Conservation (phyloP, 1,139 yeast genomes). For the Taiozyma sp. region DNA sequence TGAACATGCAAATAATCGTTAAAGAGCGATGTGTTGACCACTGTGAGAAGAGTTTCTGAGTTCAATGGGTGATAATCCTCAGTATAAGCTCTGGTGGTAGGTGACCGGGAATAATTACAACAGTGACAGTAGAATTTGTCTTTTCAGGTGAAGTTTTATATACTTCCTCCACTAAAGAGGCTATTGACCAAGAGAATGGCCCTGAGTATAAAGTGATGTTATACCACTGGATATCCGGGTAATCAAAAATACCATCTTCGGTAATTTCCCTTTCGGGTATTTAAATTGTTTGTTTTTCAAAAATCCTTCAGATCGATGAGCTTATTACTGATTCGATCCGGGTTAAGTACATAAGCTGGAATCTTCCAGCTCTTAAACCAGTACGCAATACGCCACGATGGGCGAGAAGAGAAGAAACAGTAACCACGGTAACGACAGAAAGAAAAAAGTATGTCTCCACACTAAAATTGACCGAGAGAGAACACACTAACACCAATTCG, state of each 20-base stretch:
- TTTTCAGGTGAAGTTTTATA: too few relatives aligned
- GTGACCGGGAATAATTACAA: neutral
- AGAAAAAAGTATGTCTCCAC: neutral
- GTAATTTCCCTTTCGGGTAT: neutral
- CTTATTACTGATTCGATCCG: neutral
- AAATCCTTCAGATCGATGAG: neutral
- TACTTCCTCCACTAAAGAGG: too few relatives aligned
- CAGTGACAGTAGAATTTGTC: too few relatives aligned
- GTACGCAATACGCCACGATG: neutral
- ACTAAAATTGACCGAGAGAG: neutral
- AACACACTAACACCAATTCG: slow-evolving; percentile 1
- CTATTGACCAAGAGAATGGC: neutral
- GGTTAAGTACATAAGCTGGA: too few relatives aligned
- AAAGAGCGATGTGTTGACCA: neutral
- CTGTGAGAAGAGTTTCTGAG: neutral
- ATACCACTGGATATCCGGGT: neutral
- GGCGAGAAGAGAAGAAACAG: neutral
- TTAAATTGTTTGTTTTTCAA: neutral
- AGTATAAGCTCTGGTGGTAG: neutral
- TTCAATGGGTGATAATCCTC: neutral
- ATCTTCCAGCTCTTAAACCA: too few relatives aligned
- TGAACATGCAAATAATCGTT: neutral
- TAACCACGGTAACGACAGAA: neutral
- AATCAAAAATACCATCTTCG: neutral
- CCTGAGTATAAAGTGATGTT: too few relatives aligned